A percentile compares a stretch with the other conserved stretches of the same genome.
phyloP scores from a whole-genome alignment of 2,329 filamentous ascomycete genomes.

The Karstenula rhodostoma region DNA sequence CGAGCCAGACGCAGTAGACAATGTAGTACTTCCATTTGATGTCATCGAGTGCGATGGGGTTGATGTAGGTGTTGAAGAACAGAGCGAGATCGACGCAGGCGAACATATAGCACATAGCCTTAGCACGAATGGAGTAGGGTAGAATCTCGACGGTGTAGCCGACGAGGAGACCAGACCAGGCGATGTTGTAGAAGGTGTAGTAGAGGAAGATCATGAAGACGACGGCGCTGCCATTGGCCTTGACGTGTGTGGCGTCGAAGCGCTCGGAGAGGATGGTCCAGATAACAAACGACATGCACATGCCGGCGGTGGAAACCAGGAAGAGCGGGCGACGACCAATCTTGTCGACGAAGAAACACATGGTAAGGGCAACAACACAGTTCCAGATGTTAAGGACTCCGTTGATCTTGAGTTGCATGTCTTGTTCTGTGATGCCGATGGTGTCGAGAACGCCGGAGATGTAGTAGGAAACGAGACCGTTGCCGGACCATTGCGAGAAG shows the following conservation, averaged over 20 bases:
- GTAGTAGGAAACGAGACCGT: constrained; percentile 52
- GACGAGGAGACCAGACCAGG: constrained; percentile 66
- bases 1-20: constrained; percentile 49
- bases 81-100: constrained; percentile 56
- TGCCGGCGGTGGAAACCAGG: constrained; percentile 52
- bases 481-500: constrained; percentile 61
- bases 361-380: constrained; percentile 61
- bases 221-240: constrained; percentile 53
- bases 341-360: constrained; percentile 56
- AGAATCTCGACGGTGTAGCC: constrained; percentile 62
- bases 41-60: constrained; percentile 51
- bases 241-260: constrained; percentile 29
- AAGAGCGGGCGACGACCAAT: constrained; percentile 66
- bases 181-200: constrained; percentile 62
- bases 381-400: constrained; percentile 67
- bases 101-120: constrained; percentile 58
- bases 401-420: constrained; percentile 52
- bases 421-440: constrained; percentile 46
- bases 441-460: constrained; percentile 43
- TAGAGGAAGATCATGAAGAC: constrained; percentile 62
- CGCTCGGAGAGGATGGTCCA: constrained; percentile 50
- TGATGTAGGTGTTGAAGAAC: constrained; percentile 55
- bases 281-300: constrained; percentile 46
- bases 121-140: constrained; percentile 58
- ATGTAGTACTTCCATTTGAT: constrained; percentile 57